These are phyloP conservation scores for Fraxinus quadrangulata DNA, from an alignment of 257 asterid species.

Conservation along the genomic window DNA sequence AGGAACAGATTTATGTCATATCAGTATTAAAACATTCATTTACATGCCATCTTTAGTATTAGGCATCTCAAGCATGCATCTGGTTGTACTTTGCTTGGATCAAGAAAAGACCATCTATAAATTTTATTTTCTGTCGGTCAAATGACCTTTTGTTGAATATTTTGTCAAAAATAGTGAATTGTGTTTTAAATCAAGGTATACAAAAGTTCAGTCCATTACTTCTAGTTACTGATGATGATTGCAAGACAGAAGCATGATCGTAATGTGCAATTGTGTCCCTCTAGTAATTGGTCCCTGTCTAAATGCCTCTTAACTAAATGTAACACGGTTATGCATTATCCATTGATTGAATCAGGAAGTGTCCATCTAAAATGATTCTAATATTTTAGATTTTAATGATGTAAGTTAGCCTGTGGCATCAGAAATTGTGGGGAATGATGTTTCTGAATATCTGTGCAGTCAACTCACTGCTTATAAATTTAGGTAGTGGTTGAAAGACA, in stretches of 20 bases:
- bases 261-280: neutral
- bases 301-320: no score
- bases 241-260: slow-evolving; percentile 3
- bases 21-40: no score
- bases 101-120: neutral
- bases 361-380: neutral
- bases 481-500: neutral
- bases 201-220: neutral
- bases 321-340: neutral
- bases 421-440: neutral
- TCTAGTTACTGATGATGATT: neutral
- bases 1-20: no score
- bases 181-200: neutral
- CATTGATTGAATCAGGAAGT: neutral
- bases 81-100: neutral
- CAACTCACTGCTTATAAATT: slow-evolving; percentile 2
- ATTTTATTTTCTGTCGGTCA: neutral
- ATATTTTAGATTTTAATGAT: neutral
- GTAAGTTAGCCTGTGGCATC: neutral
- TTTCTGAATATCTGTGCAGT: neutral
- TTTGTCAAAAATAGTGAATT: neutral
- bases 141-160: neutral
- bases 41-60: neutral
- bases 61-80: neutral
- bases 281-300: neutral